A percentile compares a stretch with the other conserved stretches of the same genome.
phyloP scores from a whole-genome alignment of 2,329 filamentous ascomycete species.

The Aspergillus novoparasiticus region DNA sequence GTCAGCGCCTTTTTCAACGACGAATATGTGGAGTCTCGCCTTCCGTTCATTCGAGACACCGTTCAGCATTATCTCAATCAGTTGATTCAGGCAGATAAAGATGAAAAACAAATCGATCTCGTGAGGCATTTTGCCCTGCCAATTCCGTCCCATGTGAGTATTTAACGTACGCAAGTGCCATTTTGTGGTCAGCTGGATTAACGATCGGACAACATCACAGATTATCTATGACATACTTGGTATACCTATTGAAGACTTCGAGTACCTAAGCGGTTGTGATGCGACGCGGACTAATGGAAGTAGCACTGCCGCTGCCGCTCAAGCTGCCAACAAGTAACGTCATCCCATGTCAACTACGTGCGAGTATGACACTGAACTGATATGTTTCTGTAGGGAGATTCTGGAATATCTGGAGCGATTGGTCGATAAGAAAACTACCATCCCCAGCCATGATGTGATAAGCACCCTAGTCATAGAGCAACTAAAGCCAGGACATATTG shows the following conservation, averaged over 20 bases:
- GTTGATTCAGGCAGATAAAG: background rate
- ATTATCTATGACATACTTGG: background rate
- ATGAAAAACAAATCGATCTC: background rate
- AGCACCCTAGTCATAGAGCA: background rate
- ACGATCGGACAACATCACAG: background rate
- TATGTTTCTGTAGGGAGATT: background rate
- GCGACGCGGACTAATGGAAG: conserved; percentile 6
- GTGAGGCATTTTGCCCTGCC: background rate
- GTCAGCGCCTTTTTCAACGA: background rate
- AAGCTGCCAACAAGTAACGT: background rate
- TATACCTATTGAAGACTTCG: background rate
- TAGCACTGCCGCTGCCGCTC: conserved; percentile 5
- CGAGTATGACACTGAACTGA: background rate
- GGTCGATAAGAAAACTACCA: background rate
- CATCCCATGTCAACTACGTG: background rate
- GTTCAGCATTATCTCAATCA: background rate
- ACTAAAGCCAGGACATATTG: background rate
- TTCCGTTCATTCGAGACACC: background rate
- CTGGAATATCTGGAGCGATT: background rate
- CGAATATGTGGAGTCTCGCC: background rate
- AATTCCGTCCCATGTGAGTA: background rate
- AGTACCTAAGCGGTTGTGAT: background rate
- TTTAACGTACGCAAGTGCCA: fast-evolving
- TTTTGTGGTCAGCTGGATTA: fast-evolving
- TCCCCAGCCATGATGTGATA: background rate